Percentiles rank a stretch among this genome's conserved stretches.
phyloP scores from a whole-genome alignment of 306 rosid genomes.

The Vigna nakashimae region DNA sequence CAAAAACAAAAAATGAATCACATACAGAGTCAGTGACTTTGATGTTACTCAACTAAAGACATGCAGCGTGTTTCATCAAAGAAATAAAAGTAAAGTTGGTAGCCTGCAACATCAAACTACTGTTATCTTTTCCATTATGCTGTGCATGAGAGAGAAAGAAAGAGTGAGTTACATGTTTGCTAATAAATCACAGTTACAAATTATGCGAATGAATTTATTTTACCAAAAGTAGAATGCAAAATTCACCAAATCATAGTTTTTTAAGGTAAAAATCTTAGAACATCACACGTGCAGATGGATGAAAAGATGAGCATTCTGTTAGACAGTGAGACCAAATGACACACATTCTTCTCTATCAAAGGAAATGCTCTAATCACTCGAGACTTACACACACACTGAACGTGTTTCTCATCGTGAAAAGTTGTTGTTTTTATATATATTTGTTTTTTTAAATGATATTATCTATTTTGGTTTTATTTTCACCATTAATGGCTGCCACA shows the following conservation, averaged over 20 bases:
- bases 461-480: background rate
- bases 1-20: background rate
- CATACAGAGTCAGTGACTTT: conserved; percentile 30
- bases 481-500: conserved; percentile 29
- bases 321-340: conserved; percentile 37
- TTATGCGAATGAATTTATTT: background rate
- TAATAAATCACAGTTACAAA: background rate
- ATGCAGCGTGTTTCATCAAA: conserved; percentile 28
- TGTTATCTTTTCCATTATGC: background rate
- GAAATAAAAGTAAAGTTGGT: conserved; percentile 37
- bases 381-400: background rate
- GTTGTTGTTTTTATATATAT: background rate
- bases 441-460: background rate
- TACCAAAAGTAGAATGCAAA: background rate
- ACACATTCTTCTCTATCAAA: conserved; percentile 40
- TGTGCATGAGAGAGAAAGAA: conserved; percentile 13
- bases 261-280: background rate
- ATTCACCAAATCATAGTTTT: conserved; percentile 1
- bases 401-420: background rate
- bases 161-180: background rate
- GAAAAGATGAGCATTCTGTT: background rate
- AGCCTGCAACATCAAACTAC: conserved; percentile 32
- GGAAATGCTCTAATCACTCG: background rate
- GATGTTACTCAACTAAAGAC: conserved; percentile 45
- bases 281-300: conserved; percentile 6